A percentile compares a stretch with the other conserved stretches of the same genome.
phyloP scores from a whole-genome alignment of 106 monocot genomes.

The Acorus gramineus region DNA sequence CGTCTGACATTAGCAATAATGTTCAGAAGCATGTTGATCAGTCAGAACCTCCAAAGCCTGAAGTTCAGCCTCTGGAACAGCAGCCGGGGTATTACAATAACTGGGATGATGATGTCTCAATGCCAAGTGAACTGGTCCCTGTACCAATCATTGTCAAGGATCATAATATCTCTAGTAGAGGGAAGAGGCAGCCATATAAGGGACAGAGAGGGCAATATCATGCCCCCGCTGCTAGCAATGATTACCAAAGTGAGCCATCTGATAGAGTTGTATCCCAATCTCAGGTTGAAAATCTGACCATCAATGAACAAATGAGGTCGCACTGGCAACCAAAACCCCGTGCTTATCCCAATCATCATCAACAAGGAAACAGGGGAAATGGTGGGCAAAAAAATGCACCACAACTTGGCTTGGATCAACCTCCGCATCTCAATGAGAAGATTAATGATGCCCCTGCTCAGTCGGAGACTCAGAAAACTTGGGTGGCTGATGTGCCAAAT shows the following conservation, averaged over 20 bases:
- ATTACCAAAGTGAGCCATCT: constrained; percentile 1
- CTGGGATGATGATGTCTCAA: not conserved
- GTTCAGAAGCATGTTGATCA: constrained; percentile 15
- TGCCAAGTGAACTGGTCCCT: constrained; percentile 7
- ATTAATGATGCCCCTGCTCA: not conserved
- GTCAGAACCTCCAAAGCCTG: constrained; percentile 7
- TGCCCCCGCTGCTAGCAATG: not conserved
- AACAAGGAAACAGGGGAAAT: constrained; percentile 6
- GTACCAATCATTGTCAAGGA: constrained; percentile 4
- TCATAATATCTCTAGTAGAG: constrained; percentile 8
- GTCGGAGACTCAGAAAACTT: not conserved
- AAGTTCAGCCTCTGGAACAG: not conserved
- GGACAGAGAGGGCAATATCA: constrained; percentile 8
- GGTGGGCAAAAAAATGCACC: constrained; percentile 3
- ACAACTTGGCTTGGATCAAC: not conserved
- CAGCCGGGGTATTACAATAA: constrained; percentile 9
- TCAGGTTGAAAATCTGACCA: constrained; percentile 8
- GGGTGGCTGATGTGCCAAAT: not conserved
- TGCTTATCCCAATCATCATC: constrained; percentile 5
- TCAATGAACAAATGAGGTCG: constrained; percentile 14
- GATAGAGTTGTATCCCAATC: not conserved
- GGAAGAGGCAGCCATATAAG: constrained; percentile 16
- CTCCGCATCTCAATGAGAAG: not conserved
- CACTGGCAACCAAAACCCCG: constrained; percentile 62
- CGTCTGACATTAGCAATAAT: constrained; percentile 7